A percentile compares a stretch with the other conserved stretches of the same genome.
Conservation (phyloP, 2,329 filamentous ascomycete species). For the Xylaria sp. region DNA sequence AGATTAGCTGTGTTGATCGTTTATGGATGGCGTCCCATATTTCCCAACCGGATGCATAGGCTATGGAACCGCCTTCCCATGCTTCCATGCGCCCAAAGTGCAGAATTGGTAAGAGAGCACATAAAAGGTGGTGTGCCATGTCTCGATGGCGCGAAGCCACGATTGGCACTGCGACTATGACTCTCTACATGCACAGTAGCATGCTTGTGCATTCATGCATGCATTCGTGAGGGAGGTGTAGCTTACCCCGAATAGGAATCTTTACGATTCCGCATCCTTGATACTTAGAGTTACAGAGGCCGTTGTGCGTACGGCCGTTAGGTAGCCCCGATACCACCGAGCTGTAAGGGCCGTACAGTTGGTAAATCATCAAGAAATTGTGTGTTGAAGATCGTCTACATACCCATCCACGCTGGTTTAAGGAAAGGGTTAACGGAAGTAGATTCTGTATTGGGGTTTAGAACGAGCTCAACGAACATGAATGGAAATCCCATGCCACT, state of each 20-base stretch:
- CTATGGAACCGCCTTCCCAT: slow-evolving; percentile 11
- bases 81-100: slow-evolving; percentile 16
- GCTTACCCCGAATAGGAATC: slow-evolving; percentile 34
- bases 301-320: slow-evolving; percentile 1
- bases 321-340: slow-evolving; percentile 18
- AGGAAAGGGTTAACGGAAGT: not conserved
- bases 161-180: slow-evolving; percentile 32
- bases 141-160: slow-evolving; percentile 35
- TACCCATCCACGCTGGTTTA: slow-evolving; percentile 4
- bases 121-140: slow-evolving; percentile 30
- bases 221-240: slow-evolving; percentile 25
- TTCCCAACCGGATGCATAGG: slow-evolving; percentile 16
- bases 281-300: slow-evolving; percentile 1
- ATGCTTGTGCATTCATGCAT: slow-evolving; percentile 34
- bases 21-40: slow-evolving; percentile 11
- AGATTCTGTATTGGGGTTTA: slow-evolving; percentile 2
- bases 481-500: slow-evolving; percentile 18
- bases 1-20: slow-evolving; percentile 20
- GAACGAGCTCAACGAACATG: not conserved
- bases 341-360: slow-evolving; percentile 4
- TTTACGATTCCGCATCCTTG: slow-evolving; percentile 24
- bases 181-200: slow-evolving; percentile 24
- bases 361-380: not conserved
- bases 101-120: slow-evolving; percentile 4
- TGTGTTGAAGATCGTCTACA: not conserved